phyloP scores from a whole-genome alignment of 2,329 filamentous ascomycete genomes.

The Cercospora beticola region DNA sequence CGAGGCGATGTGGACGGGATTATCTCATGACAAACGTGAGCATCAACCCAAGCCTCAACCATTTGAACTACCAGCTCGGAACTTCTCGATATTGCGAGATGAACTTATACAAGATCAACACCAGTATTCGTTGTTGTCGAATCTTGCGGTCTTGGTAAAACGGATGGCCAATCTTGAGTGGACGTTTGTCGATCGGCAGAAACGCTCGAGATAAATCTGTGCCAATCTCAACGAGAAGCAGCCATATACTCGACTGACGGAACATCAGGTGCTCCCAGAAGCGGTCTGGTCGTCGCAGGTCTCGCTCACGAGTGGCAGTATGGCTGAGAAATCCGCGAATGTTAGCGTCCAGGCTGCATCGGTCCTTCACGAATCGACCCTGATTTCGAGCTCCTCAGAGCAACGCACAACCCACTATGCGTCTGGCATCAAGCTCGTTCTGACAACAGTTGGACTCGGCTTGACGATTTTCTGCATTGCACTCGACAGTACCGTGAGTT shows the following conservation, averaged over 20 bases:
- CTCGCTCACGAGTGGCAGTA: not conserved
- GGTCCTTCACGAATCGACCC: not conserved
- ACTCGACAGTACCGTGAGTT: slow-evolving; percentile 9
- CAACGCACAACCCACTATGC: not conserved
- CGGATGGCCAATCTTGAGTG: not conserved
- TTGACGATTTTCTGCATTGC: slow-evolving; percentile 13
- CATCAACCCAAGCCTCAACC: too few species aligned
- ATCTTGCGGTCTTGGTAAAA: not conserved
- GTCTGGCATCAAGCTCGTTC: slow-evolving; percentile 30
- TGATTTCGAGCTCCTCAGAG: not conserved
- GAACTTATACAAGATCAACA: not conserved
- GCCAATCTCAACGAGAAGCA: not conserved
- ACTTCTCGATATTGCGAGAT: not conserved
- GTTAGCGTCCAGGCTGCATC: not conserved
- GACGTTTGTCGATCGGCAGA: not conserved
- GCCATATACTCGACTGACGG: not conserved
- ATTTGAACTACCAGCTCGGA: too few species aligned
- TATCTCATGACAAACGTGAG: too few species aligned
- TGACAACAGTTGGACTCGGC: slow-evolving; percentile 41
- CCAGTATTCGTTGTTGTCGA: not conserved
- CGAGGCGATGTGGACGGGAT: too few species aligned
- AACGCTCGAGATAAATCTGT: not conserved
- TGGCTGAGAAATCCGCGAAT: not conserved
- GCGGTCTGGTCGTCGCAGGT: not conserved
- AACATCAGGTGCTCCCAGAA: not conserved